phyloP scores from a whole-genome alignment of 306 rosid species.

The Erythrophleum fordii region DNA sequence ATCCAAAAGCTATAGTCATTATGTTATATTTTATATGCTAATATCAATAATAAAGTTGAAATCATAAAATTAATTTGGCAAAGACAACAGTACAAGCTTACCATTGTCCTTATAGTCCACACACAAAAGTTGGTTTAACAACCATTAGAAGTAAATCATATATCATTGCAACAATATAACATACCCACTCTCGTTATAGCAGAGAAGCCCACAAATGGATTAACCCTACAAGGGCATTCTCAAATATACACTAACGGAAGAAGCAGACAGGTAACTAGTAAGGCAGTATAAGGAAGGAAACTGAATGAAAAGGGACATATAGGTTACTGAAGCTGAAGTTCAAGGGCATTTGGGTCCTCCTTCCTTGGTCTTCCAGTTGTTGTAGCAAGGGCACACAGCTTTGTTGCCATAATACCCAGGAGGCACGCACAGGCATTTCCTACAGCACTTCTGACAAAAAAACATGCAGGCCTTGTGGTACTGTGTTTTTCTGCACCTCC shows the following conservation, averaged over 20 bases:
- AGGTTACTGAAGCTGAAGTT: not conserved
- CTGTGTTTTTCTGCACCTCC: constrained; percentile 60
- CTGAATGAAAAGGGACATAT: not conserved
- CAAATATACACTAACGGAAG: not conserved
- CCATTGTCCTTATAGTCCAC: not conserved
- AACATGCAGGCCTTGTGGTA: constrained; percentile 33
- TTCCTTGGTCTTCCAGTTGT: constrained; percentile 67
- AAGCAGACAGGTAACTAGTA: not conserved
- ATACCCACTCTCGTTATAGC: constrained; percentile 10
- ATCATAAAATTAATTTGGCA: not conserved
- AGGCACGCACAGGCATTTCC: constrained; percentile 64
- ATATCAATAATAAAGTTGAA: no score
- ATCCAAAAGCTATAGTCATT: not conserved
- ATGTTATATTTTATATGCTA: not conserved
- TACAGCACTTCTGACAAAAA: constrained; percentile 57
- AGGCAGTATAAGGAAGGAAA: no score
- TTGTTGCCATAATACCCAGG: constrained; percentile 70
- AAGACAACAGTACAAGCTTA: no score
- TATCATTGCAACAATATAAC: not conserved
- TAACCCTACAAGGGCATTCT: not conserved
- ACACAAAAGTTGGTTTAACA: no score
- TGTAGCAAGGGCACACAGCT: constrained; percentile 73
- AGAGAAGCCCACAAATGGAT: not conserved
- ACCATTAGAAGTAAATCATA: not conserved
- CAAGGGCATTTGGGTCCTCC: constrained; percentile 58